Evolutionary conservation across 371 early-diverging fungal genomes (phyloP), one percentile per base, ranked within the genome.

Genomic region (Mortierella polycephala): DNA sequence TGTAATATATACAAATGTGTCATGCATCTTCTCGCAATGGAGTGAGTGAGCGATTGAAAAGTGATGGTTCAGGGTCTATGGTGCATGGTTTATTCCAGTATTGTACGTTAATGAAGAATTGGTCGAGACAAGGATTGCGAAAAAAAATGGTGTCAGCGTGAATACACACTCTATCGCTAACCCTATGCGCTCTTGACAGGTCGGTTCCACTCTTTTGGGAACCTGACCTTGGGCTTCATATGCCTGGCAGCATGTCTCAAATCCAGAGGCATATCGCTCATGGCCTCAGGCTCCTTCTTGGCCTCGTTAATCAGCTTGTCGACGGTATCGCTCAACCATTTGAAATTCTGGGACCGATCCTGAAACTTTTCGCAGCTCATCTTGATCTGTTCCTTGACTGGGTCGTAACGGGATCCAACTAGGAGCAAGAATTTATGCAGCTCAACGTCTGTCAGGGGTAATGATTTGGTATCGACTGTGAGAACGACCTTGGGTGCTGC

Each of bases 151-250:
- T 41, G 57, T 21, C n/a, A 16, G 56, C 16, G 39, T 30, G 6
- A 10, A 30, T 21, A 9, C 7, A 5, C 14, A 1, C 8, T 41
- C 5, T n/a, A n/a, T 10, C 30, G 30, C 30, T 23, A n/a, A 7
- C 12, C 61, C 57, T 72, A 55, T 54, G 60, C 67, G 42, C 47
- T 57, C 67, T 75, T 55, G 44, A 62, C 70, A 45, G 85, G 84
- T n/a, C 84, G 82, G n/a, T 77, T 81, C 91, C 91, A 91, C 79
- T 89, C 91, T 67, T 84, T 85, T 8, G 91, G 91, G 72, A 90
- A 91, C 46, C 82, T 74, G 44, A 89, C 72, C 68, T 82, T 85
- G 69, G 84, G 84, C 81, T 87, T 89, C 18, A 84, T 82, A 67
- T 74, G 76, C 79, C 86, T 87, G 47, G 83, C 73, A 45, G 79